A percentile compares a stretch with the other conserved stretches of the same genome.
Conservation (phyloP, 2,329 filamentous ascomycete genomes). For the Epichloe sylvatica region DNA sequence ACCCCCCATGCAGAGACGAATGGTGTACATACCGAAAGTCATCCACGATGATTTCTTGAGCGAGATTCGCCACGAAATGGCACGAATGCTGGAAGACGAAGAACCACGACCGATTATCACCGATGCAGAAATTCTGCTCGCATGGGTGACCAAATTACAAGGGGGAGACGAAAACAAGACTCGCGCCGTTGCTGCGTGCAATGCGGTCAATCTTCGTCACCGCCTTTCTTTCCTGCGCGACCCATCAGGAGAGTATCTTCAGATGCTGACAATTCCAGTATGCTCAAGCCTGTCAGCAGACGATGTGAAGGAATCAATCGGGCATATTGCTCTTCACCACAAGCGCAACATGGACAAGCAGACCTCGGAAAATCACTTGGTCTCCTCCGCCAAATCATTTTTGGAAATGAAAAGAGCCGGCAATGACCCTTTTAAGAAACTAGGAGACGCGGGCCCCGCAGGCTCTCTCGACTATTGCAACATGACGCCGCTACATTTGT, state of each 20-base stretch:
- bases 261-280: constrained; percentile 4
- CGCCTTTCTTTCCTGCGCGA: constrained; percentile 3
- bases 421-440: background rate
- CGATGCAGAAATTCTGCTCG: constrained; percentile 5
- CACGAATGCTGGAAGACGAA: background rate
- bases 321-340: constrained; percentile 3
- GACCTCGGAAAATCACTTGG: background rate
- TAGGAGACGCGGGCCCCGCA: background rate
- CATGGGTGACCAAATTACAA: constrained; percentile 6
- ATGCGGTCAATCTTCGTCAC: constrained; percentile 3
- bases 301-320: background rate
- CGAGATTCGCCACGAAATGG: constrained; percentile 3
- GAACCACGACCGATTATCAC: constrained; percentile 1
- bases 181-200: background rate
- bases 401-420: constrained; percentile 1
- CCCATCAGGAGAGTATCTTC: constrained; percentile 4
- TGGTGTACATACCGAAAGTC: constrained; percentile 5
- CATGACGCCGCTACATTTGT: constrained; percentile 3
- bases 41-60: constrained; percentile 3
- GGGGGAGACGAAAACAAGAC: background rate
- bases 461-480: constrained; percentile 1
- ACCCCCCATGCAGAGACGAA: constrained; percentile 1
- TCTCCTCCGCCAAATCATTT: background rate
- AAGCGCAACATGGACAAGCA: constrained; percentile 3
- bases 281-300: constrained; percentile 1